A percentile compares a stretch with the other conserved stretches of the same genome.
Conservation (phyloP, 495 filamentous ascomycete species). For the Aspergillus nanangensis region DNA sequence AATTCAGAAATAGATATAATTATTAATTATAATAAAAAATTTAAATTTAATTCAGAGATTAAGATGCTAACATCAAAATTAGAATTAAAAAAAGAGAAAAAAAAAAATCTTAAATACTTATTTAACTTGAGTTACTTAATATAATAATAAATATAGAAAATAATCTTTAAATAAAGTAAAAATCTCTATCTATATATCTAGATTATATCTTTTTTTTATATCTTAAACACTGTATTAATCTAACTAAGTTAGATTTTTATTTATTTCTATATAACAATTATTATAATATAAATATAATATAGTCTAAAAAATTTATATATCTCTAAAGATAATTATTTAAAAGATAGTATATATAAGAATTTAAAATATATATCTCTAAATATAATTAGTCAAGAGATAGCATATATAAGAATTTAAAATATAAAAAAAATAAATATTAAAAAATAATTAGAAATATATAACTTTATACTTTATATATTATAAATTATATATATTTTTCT, state of each 20-base stretch:
- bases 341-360: background rate
- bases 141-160: background rate
- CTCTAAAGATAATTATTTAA: background rate
- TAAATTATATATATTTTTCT: background rate
- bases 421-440: background rate
- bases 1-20: slow-evolving; percentile 1
- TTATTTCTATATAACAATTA: too few species aligned
- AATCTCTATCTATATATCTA: too few species aligned
- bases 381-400: background rate
- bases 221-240: too few species aligned
- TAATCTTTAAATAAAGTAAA: too few species aligned
- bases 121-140: background rate
- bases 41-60: too few species aligned
- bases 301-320: background rate
- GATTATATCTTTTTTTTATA: too few species aligned
- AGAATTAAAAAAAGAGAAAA: too few species aligned
- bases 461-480: too few species aligned
- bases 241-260: too few species aligned
- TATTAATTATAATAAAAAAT: background rate
- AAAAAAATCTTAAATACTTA: too few species aligned
- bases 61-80: too few species aligned
- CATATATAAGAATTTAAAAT: background rate
- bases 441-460: background rate
- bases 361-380: background rate
- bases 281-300: background rate